Evolutionary conservation across 768 basidiomycete species (phyloP), one percentile per base, ranked within the genome.

Genomic region (Pulveroboletus ravenelii): DNA sequence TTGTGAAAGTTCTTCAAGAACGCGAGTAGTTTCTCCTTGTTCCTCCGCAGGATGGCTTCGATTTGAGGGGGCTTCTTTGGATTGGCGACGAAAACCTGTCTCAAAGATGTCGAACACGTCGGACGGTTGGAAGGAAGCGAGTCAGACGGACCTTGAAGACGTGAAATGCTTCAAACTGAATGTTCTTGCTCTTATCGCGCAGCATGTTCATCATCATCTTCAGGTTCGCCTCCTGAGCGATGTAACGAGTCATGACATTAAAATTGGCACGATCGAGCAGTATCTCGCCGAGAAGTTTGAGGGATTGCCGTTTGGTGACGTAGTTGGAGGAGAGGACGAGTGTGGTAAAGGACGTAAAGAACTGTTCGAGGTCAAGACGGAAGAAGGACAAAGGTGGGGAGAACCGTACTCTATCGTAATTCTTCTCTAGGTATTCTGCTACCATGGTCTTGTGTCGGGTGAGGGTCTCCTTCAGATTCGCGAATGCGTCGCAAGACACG

Each of bases 151-250:
- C 95, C 82, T 98, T 99, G 81, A 99, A 99, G 35, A 99, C 96
- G 62, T 99, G 96, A 72, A 99, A 99, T 3, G 96, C 95, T 68
- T 99, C 96, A 50, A 98, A 99, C 69, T 99, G 96, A 41, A 99
- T 98, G 70, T 99, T 99, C 78, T 93, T 91, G 79, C 94, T 97
- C 80, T 94, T 96, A 68, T 97, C 93, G 54, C 94, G 81, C 49
- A 99, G 75, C 49, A 98, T 79, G 70, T 98, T 98, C 96, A 99
- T 99, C 92, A 99, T 96, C 87, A 95, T 91, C 85, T 98, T 97
- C 56, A 99, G 78, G 67, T 98, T 99, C 27, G 85, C 87, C 65
- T 97, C 96, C 62, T 85, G 86, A 9, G 91, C 82, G 60, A 99
- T 99, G 67, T 98, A 99, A 7, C 87, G 81, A 0, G 96, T 98